These are phyloP conservation scores for Pulchroboletus neoregius DNA, from an alignment of 1,284 basidiomycete genomes.

Conservation along the genomic window DNA sequence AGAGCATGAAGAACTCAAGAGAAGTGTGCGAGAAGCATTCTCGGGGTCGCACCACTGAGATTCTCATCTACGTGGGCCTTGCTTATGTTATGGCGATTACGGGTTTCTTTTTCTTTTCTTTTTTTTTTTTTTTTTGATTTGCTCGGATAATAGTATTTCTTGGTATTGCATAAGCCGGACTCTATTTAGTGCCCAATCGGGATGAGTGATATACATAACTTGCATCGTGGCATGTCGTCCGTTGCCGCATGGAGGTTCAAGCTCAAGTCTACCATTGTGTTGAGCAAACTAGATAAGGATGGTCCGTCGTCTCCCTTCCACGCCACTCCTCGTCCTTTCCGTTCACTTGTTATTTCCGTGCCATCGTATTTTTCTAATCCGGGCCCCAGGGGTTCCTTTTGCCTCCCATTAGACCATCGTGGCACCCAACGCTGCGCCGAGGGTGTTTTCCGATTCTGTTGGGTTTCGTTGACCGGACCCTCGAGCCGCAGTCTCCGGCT, in stretches of 20 bases:
- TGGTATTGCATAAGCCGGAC: background rate
- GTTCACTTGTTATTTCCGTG: background rate
- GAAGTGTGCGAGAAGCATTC: slow-evolving; percentile 77
- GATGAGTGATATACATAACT: too few relatives aligned
- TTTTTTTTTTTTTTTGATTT: background rate
- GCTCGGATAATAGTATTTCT: background rate
- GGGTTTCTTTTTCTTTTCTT: background rate
- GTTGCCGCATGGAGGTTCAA: background rate
- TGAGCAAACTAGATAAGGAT: slow-evolving; percentile 20
- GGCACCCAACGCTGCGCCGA: slow-evolving; percentile 18
- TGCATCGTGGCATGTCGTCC: too few relatives aligned
- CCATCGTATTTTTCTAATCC: background rate
- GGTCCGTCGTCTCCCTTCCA: background rate
- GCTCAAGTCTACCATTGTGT: slow-evolving; percentile 1
- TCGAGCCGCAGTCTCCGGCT: slow-evolving; percentile 4
- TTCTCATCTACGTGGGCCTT: too few relatives aligned
- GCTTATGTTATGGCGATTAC: background rate
- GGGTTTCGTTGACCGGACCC: slow-evolving; percentile 28
- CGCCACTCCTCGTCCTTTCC: background rate
- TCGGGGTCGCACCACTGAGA: slow-evolving; percentile 47
- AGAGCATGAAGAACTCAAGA: slow-evolving; percentile 73
- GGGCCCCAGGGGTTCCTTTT: too few relatives aligned
- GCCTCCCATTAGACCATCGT: too few relatives aligned
- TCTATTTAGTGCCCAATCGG: too few relatives aligned
- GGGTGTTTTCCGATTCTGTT: slow-evolving; percentile 14